Percentiles rank a stretch among this genome's conserved stretches.
These are phyloP conservation scores for Catharanthus roseus DNA, from an alignment of 257 asterid genomes.

Conservation along the genomic window DNA sequence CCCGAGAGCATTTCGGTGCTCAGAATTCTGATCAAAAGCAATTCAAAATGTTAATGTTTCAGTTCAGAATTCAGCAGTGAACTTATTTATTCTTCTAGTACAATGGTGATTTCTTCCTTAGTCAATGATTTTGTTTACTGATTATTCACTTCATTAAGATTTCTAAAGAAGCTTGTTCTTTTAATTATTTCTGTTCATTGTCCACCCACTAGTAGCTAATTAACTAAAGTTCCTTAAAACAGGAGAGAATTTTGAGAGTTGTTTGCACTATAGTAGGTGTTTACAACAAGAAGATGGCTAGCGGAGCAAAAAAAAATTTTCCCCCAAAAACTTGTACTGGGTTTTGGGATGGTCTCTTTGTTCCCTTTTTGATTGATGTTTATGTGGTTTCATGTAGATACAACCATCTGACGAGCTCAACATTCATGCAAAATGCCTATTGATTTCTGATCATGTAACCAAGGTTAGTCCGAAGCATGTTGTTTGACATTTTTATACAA, in stretches of 20 bases:
- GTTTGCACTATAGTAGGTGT: not conserved
- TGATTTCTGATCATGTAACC: slow-evolving; percentile 49
- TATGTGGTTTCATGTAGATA: slow-evolving; percentile 38
- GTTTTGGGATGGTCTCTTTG: not conserved
- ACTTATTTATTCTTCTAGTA: not conserved
- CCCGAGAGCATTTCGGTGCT: not conserved
- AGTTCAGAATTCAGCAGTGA: too few species aligned
- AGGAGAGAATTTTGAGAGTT: not conserved
- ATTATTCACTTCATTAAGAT: not conserved
- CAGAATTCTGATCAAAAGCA: not conserved
- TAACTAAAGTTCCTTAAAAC: not conserved
- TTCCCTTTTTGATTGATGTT: not conserved
- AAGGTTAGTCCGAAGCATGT: slow-evolving; percentile 44
- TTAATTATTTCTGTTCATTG: not conserved
- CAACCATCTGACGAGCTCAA: slow-evolving; percentile 50
- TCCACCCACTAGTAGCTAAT: not conserved
- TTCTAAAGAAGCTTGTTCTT: not conserved
- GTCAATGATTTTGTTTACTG: not conserved
- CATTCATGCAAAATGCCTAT: slow-evolving; percentile 44
- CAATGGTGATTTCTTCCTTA: not conserved
- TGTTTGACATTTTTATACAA: slow-evolving; percentile 9
- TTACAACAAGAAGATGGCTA: not conserved
- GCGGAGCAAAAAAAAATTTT: too few species aligned
- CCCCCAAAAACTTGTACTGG: too few species aligned
- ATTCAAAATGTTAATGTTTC: not conserved